phyloP scores from a whole-genome alignment of 1,284 basidiomycete genomes.

The Mycosarcoma maydis region DNA sequence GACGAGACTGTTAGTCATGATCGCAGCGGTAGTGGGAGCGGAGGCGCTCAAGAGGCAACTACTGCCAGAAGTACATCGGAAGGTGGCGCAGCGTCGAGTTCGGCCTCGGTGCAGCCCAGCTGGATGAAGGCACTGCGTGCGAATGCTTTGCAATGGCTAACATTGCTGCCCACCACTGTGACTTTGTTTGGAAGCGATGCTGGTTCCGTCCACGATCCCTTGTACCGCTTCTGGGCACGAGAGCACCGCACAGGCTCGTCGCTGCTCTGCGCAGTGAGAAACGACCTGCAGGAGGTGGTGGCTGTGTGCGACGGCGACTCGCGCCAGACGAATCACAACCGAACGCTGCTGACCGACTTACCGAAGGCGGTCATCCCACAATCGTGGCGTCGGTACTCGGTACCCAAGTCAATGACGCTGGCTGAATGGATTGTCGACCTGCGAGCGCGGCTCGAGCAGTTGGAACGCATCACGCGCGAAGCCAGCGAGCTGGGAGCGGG shows the following conservation, averaged over 20 bases:
- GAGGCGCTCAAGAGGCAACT: not conserved
- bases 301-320: slow-evolving; percentile 49
- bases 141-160: slow-evolving; percentile 55
- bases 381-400: slow-evolving; percentile 53
- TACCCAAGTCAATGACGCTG: slow-evolving; percentile 53
- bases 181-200: slow-evolving; percentile 31
- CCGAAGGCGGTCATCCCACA: slow-evolving; percentile 56
- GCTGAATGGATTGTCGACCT: slow-evolving; percentile 62
- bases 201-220: slow-evolving; percentile 54
- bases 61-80: not conserved
- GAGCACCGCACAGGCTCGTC: slow-evolving; percentile 53
- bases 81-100: slow-evolving; percentile 4
- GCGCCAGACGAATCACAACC: slow-evolving; percentile 61
- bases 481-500: slow-evolving; percentile 13
- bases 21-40: not conserved
- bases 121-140: slow-evolving; percentile 61
- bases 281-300: slow-evolving; percentile 54
- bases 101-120: slow-evolving; percentile 48
- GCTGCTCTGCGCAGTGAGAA: slow-evolving; percentile 48
- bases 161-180: slow-evolving; percentile 32
- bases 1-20: slow-evolving; percentile 27
- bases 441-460: slow-evolving; percentile 50
- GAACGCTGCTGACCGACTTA: slow-evolving; percentile 51
- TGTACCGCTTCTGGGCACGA: slow-evolving; percentile 64
- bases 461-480: slow-evolving; percentile 31